Evolutionary conservation across 2,329 filamentous ascomycete genomes (phyloP), one percentile per base, ranked within the genome.

Genomic region (Alternaria brassicicola): DNA sequence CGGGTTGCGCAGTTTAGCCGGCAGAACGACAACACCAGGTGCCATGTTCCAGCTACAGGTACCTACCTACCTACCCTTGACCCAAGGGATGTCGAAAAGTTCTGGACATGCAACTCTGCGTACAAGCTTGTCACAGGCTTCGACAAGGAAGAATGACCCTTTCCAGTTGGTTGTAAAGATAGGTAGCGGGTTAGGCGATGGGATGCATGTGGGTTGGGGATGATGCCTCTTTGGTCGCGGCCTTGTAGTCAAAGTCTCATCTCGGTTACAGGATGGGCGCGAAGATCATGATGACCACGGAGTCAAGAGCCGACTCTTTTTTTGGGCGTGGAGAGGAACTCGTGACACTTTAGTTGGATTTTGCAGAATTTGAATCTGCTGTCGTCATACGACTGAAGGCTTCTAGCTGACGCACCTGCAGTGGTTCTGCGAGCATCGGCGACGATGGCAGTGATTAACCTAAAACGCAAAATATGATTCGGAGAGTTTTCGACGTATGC

Each of bases 211-310:
- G 28, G 21, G 28, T 33, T 59, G 39, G 47, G 49, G 19, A 42
- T 46, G 57, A 53, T 65, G 54, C 65, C 52, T 46, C 17, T 57
- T 61, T 46, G 49, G 65, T 57, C 55, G 49, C 52, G 54, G 33
- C 28, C 28, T 38, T 55, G 50, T 52, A 55, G 53, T 38, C 28
- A 49, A 54, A 52, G 33, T 58, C 55, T 62, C 58, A 69, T 73
- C 61, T 67, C 62, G 63, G 65, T 45, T 65, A 58, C 59, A 59
- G 60, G 56, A 65, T 62, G 61, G 57, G 55, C 58, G 52, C 62
- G 67, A 55, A 61, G 66, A 70, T 70, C 64, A 55, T 59, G 62
- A 59, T 57, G 25, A 39, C 47, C 55, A 50, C 61, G 53, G 56
- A 30, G 21, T 39, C 15, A 58, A 28, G 28, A 51, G 38, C 49